Percentiles rank a stretch among this genome's conserved stretches.
Conservation (phyloP, 306 rosid genomes). For the Acacia melanoxylon region DNA sequence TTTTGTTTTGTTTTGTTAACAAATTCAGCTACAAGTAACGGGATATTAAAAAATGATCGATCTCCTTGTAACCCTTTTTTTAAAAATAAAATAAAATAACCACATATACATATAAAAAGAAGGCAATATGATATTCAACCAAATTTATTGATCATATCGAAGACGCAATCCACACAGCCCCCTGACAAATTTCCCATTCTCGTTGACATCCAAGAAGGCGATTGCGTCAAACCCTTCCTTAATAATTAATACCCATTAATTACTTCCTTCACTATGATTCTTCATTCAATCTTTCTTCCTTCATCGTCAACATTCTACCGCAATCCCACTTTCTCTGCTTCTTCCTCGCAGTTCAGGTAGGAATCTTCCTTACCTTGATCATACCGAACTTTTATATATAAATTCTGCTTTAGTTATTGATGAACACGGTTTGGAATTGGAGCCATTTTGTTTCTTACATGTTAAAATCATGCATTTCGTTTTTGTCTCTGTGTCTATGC, state of each 20-base stretch:
- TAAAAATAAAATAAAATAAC: background rate
- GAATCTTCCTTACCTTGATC: background rate
- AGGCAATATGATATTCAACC: background rate
- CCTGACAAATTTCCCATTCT: constrained; percentile 22
- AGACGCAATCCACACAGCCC: background rate
- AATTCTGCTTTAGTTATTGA: background rate
- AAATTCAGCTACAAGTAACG: background rate
- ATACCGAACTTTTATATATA: background rate
- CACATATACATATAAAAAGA: background rate
- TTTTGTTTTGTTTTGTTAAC: background rate
- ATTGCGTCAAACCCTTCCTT: background rate
- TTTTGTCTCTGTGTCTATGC: background rate
- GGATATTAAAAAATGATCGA: background rate
- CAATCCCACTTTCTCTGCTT: background rate
- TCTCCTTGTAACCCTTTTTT: background rate
- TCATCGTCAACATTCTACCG: background rate
- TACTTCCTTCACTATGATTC: background rate
- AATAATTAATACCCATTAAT: background rate
- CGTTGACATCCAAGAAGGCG: constrained; percentile 9
- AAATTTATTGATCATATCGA: background rate
- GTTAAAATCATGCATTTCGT: background rate
- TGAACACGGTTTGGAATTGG: background rate
- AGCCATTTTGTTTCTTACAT: background rate
- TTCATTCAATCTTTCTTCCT: background rate
- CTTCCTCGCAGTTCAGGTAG: constrained; percentile 13